These are phyloP conservation scores for Candida chauliodis DNA, from an alignment of 805 yeast genomes.

Conservation along the genomic window DNA sequence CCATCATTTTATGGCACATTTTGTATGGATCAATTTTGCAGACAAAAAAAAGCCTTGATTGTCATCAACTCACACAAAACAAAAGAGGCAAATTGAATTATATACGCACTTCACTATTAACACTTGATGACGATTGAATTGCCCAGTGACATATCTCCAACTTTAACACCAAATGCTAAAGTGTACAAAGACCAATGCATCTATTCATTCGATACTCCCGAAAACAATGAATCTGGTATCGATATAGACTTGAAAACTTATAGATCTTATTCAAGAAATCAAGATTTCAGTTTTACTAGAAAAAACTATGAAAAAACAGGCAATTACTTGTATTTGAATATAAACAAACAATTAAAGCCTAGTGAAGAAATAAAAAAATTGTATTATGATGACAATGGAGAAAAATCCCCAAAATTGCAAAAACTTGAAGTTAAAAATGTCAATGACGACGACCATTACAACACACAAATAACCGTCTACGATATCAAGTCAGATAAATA, in stretches of 20 bases:
- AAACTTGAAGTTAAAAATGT: slow-evolving; percentile 67
- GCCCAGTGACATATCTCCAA: slow-evolving; percentile 17
- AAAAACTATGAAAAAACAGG: slow-evolving; percentile 51
- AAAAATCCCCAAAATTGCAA: slow-evolving; percentile 41
- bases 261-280: slow-evolving; percentile 58
- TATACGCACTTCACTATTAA: too few relatives aligned
- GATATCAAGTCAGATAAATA: slow-evolving; percentile 28
- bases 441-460: slow-evolving; percentile 60
- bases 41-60: not conserved
- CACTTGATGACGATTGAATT: slow-evolving; percentile 9
- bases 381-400: slow-evolving; percentile 20
- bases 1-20: slow-evolving; percentile 8
- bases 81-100: slow-evolving; percentile 1
- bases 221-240: slow-evolving; percentile 48
- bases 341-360: slow-evolving; percentile 50
- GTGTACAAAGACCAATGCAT: slow-evolving; percentile 89
- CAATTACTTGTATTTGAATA: slow-evolving; percentile 59
- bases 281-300: slow-evolving; percentile 45
- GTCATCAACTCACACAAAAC: not conserved
- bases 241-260: slow-evolving; percentile 75
- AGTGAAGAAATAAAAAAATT: slow-evolving; percentile 18
- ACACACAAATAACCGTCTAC: slow-evolving; percentile 41
- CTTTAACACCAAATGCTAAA: slow-evolving; percentile 20
- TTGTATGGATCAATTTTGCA: not conserved
- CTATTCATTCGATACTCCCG: slow-evolving; percentile 74